Base-by-base conservation (phyloP, 352 stramenopile species). In the Pythium periplocum region DNA sequence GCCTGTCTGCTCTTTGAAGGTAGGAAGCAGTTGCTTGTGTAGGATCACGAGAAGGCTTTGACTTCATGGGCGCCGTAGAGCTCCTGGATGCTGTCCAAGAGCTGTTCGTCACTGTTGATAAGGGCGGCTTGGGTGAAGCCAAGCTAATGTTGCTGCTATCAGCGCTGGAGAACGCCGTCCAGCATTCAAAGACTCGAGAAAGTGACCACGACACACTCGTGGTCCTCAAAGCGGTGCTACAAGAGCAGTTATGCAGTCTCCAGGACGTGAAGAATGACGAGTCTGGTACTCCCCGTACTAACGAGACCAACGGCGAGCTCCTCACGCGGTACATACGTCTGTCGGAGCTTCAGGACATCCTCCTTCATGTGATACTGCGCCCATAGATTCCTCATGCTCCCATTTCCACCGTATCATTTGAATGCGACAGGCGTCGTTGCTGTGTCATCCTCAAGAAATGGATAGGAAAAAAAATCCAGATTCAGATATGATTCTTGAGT, bases 71-170 rank as follows among this genome's bases (percentile, higher is more conserved):
- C 7, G 12, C 1, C 38, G 38, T 42, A 63, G 57, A 49, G 36
- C 50, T 63, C 8, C 36, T 63, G 9, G 57, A 58, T 39, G 50
- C 52, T 10, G 57, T 58, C 1, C 45, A 55, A 6, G 49, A 63
- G 45, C 50, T 63, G 3, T 63, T 58, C 34, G 17, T 26, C 9
- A 43, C 57, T 2, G 34, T 63, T 5, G 57, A 62, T 42, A 51
- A 53, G 17, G 38, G 45, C 35, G 11, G 45, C 10, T 11, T 51
- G 4, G 50, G 57, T 0, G 44, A 63, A 45, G 35, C 57, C 39
- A 57, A 62, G 49, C 35, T 52, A 6, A 31, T 35, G 0, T 41
- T 57, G 4, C 34, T 62, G 10, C 39, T 62, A 5, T 57, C 56
- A 8, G 56, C 45, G 3, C 38, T 62, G 11, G 56, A 57, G 37